phyloP scores from a whole-genome alignment of 2,329 filamentous ascomycete genomes.

The Phaeosphaeriaceae sp. region DNA sequence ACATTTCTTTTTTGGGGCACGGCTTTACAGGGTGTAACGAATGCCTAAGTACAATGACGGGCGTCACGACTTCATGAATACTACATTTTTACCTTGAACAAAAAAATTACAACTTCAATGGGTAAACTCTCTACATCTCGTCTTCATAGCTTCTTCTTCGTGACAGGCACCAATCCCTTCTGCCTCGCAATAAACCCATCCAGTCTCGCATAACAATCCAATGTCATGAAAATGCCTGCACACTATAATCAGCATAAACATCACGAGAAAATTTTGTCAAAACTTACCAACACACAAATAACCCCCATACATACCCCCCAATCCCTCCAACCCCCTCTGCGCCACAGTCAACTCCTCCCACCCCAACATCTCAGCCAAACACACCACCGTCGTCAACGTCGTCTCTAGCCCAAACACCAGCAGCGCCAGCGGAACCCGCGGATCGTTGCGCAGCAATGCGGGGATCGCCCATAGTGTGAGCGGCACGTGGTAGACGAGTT shows the following conservation, averaged over 20 bases:
- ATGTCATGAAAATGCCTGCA: slow-evolving; percentile 42
- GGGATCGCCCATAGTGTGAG: slow-evolving; percentile 65
- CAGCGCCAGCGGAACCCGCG: slow-evolving; percentile 64
- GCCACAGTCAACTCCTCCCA: slow-evolving; percentile 51
- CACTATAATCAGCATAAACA: not conserved
- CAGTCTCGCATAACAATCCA: slow-evolving; percentile 44
- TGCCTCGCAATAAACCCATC: slow-evolving; percentile 34
- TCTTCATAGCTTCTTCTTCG: slow-evolving; percentile 25
- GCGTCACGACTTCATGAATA: not conserved
- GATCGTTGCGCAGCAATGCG: slow-evolving; percentile 63
- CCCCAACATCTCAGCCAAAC: slow-evolving; percentile 65
- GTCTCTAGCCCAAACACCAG: slow-evolving; percentile 66
- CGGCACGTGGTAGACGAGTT: slow-evolving; percentile 66
- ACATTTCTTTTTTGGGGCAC: not conserved
- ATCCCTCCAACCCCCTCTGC: slow-evolving; percentile 35
- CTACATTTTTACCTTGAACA: too few species aligned
- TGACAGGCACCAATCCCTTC: slow-evolving; percentile 32
- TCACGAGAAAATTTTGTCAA: slow-evolving; percentile 4
- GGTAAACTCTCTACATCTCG: too few species aligned
- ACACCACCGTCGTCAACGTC: slow-evolving; percentile 67
- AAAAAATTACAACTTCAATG: too few species aligned
- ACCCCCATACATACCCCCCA: slow-evolving; percentile 49
- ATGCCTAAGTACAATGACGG: not conserved
- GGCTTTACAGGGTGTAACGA: not conserved
- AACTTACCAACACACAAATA: slow-evolving; percentile 44